phyloP scores from a whole-genome alignment of 148 eudicot genomes.

The Cornus controversa region DNA sequence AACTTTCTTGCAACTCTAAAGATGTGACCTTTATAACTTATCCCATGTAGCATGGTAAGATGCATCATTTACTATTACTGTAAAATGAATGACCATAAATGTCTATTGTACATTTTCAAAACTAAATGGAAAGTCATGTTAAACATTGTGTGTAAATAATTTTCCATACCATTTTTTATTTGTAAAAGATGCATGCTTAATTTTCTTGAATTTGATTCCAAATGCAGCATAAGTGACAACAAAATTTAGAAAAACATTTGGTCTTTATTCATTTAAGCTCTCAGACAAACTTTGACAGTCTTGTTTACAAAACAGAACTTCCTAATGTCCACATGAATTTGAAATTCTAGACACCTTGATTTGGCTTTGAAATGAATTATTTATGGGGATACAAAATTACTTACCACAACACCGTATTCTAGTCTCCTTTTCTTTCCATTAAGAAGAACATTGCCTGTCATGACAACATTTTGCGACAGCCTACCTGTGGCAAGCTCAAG shows the following conservation, averaged over 20 bases:
- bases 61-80: neutral
- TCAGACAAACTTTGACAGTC: neutral
- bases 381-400: neutral
- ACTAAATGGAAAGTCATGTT: neutral
- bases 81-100: neutral
- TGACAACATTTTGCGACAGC: constrained; percentile 64
- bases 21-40: too few relatives aligned
- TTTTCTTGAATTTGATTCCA: too few relatives aligned
- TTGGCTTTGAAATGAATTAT: neutral
- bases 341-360: too few relatives aligned
- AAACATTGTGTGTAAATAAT: too few relatives aligned
- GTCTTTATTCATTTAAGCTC: neutral
- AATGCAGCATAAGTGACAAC: too few relatives aligned
- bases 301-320: too few relatives aligned
- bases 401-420: constrained; percentile 67
- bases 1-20: too few relatives aligned
- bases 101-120: too few relatives aligned
- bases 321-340: too few relatives aligned
- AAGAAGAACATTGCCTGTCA: constrained; percentile 77
- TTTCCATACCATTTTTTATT: too few relatives aligned
- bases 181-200: too few relatives aligned
- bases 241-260: neutral
- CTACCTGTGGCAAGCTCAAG: constrained; percentile 50
- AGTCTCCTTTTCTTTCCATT: constrained; percentile 71
- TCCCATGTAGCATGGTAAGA: too few relatives aligned